A percentile compares a stretch with the other conserved stretches of the same genome.
Evolutionary conservation across 2,329 filamentous ascomycete species (phyloP).

Genomic region (Stagonosporopsis cucurbitacearum): DNA sequence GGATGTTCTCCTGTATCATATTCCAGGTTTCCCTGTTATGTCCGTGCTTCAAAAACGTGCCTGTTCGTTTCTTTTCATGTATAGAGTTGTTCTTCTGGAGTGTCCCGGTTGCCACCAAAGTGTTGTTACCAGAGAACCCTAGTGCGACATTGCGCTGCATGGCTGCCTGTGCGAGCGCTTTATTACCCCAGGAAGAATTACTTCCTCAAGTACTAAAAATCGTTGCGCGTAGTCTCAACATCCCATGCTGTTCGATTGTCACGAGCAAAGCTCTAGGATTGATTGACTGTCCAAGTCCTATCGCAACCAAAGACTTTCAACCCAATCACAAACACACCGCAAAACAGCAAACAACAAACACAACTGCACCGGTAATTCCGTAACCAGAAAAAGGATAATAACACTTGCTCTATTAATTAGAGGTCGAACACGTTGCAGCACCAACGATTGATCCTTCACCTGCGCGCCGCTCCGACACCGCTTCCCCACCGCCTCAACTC

Average conservation of each 20-base stretch:
- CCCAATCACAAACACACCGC: too few species aligned
- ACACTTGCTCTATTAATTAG: not conserved
- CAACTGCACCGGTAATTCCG: not conserved
- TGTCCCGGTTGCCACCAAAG: too few species aligned
- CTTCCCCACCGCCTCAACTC: slow-evolving; percentile 7
- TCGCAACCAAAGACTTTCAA: not conserved
- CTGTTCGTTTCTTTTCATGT: not conserved
- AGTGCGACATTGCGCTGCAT: too few species aligned
- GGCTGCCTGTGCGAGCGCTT: too few species aligned
- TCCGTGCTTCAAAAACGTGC: not conserved
- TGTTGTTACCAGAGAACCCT: too few species aligned
- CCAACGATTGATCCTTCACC: not conserved
- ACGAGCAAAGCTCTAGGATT: not conserved
- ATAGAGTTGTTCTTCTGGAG: not conserved
- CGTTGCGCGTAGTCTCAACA: not conserved
- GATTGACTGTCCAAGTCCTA: not conserved
- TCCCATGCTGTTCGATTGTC: not conserved
- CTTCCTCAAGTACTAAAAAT: not conserved
- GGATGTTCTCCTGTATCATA: not conserved
- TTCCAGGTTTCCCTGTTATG: not conserved
- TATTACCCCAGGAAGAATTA: not conserved
- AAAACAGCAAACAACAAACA: not conserved
- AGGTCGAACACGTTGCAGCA: not conserved
- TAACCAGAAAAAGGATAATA: not conserved
- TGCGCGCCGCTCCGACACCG: slow-evolving; percentile 3